phyloP scores from a whole-genome alignment of 345 rosid species.

The Theobroma cacao region DNA sequence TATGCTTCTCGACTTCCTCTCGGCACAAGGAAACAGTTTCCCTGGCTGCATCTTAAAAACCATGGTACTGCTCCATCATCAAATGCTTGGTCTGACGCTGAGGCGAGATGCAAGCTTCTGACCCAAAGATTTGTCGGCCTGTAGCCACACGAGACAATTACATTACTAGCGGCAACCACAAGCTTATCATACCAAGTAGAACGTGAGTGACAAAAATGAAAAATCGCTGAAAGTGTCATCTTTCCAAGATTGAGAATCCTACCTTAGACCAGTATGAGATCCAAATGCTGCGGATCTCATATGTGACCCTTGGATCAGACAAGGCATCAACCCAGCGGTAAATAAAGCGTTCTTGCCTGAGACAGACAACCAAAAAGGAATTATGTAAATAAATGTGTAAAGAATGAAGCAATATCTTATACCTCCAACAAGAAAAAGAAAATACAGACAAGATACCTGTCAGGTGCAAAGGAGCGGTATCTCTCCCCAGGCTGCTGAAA shows the following conservation, averaged over 20 bases:
- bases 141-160: slow-evolving; percentile 11
- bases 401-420: background rate
- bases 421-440: background rate
- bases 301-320: slow-evolving; percentile 76
- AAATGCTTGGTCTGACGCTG: slow-evolving; percentile 66
- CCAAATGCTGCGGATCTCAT: slow-evolving; percentile 82
- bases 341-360: slow-evolving; percentile 85
- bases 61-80: slow-evolving; percentile 17
- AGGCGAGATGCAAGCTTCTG: slow-evolving; percentile 81
- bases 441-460: slow-evolving; percentile 59
- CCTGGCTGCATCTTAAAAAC: background rate
- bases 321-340: slow-evolving; percentile 74
- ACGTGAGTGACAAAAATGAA: background rate
- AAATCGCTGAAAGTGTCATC: background rate
- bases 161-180: background rate
- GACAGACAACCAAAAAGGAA: background rate
- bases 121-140: slow-evolving; percentile 72
- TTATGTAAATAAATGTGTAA: background rate
- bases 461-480: slow-evolving; percentile 72
- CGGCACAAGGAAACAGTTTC: background rate
- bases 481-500: slow-evolving; percentile 94
- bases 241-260: background rate
- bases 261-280: slow-evolving; percentile 81
- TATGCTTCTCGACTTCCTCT: background rate
- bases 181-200: background rate